Conservation (phyloP, 371 early-diverging fungal species). For the Fennellomyces sp. region DNA sequence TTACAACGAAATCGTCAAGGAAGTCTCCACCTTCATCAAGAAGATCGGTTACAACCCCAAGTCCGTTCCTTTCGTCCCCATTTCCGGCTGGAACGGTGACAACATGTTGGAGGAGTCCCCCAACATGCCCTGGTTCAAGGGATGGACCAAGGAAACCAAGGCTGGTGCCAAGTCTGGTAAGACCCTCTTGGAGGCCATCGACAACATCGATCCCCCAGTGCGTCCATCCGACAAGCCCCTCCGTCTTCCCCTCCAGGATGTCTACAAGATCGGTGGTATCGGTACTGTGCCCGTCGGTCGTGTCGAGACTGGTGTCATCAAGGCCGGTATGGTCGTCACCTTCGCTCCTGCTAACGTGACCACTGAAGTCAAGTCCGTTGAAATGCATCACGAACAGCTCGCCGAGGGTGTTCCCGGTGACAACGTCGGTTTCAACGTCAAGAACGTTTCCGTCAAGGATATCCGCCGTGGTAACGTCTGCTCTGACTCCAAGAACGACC, state of each 20-base stretch:
- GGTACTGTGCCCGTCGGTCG: constrained; percentile 96
- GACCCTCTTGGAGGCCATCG: constrained; percentile 95
- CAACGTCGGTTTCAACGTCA: constrained; percentile 98
- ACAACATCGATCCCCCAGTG: constrained; percentile 89
- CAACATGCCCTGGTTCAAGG: constrained; percentile 98
- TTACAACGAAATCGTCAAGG: constrained; percentile 93
- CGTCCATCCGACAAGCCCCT: constrained; percentile 95
- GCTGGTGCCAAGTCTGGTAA: constrained; percentile 75
- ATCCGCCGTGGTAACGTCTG: constrained; percentile 97
- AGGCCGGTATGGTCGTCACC: constrained; percentile 91
- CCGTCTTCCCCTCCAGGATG: constrained; percentile 94
- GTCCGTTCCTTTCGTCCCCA: constrained; percentile 93
- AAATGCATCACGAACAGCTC: constrained; percentile 98
- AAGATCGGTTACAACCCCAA: constrained; percentile 94
- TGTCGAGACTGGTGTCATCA: constrained; percentile 94
- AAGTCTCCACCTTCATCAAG: constrained; percentile 91
- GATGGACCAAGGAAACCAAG: constrained; percentile 93
- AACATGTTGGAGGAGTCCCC: constrained; percentile 94
- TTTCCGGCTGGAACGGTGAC: constrained; percentile 96
- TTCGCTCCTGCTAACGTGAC: constrained; percentile 88
- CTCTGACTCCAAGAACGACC: constrained; percentile 97
- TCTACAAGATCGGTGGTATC: constrained; percentile 98
- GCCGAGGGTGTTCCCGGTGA: constrained; percentile 95
- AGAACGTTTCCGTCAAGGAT: constrained; percentile 96
- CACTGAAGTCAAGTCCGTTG: constrained; percentile 98